Evolutionary conservation across 495 filamentous ascomycete species (phyloP).

Genomic region (Neurospora tetrasperma): DNA sequence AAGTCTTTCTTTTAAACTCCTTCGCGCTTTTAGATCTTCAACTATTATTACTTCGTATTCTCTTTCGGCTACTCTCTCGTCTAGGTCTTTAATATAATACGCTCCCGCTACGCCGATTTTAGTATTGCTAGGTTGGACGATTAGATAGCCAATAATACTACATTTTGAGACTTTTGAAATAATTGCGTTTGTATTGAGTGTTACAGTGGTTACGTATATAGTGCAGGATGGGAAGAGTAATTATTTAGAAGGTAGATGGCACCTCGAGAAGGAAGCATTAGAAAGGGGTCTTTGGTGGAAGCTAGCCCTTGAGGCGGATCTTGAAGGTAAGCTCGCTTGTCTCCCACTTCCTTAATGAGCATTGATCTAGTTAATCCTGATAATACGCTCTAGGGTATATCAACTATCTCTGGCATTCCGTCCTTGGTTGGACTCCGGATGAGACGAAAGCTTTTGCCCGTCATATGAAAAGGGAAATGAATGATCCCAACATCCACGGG

Average conservation of each 20-base stretch:
- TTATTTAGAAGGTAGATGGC: constrained; percentile 2
- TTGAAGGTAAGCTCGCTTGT: constrained; percentile 20
- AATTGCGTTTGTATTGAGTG: too few relatives aligned
- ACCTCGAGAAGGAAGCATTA: background rate
- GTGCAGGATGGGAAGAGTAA: too few relatives aligned
- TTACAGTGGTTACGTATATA: too few relatives aligned
- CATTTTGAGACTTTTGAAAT: too few relatives aligned
- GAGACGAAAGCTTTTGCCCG: constrained; percentile 27
- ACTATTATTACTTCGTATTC: too few relatives aligned
- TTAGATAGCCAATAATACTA: too few relatives aligned
- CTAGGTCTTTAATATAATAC: too few relatives aligned
- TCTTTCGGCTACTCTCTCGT: too few relatives aligned
- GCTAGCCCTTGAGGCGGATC: constrained; percentile 21
- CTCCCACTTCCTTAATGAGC: background rate
- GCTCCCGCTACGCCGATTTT: too few relatives aligned
- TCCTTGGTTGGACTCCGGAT: constrained; percentile 24
- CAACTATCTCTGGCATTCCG: background rate
- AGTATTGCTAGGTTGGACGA: too few relatives aligned
- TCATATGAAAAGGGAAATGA: constrained; percentile 26
- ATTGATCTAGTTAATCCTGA: background rate
- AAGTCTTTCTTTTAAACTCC: too few relatives aligned
- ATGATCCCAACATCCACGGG: constrained; percentile 16
- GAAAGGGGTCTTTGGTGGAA: constrained; percentile 34
- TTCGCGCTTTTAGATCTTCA: too few relatives aligned
- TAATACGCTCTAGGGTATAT: background rate